Evolutionary conservation across 495 filamentous ascomycete genomes (phyloP), one percentile per base, ranked within the genome.

Genomic region (Penicillium pancosmium): DNA sequence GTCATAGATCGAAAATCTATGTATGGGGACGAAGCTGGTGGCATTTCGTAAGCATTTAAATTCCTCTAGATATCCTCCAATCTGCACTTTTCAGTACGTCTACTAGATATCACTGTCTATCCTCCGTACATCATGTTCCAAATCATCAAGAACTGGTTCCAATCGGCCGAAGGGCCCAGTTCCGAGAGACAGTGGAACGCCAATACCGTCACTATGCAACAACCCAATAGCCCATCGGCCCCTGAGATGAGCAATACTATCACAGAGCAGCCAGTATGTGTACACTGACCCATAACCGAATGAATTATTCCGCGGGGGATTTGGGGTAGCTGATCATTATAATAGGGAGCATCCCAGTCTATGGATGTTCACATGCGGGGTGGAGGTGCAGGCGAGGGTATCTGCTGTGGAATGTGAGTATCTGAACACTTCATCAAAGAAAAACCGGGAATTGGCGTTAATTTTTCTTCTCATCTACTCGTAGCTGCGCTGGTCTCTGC

Each of bases 341-440:
- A 0, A 52, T 31, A 63, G 56, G 56, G 56, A 16, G 27, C 44
- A 13, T 25, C 52, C 38, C 47, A 63, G 34, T 46, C 52, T 15
- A 59, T 56, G 60, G 48, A 41, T 47, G 55, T 63, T 25, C 60
- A 63, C 12, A 48, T 59, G 31, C 60, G 60, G n/a, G 60, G 60
- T 55, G 60, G 60, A 52, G 60, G 60, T 52, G 56, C 47, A 47
- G 60, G 60, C 27, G 60, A 58, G 49, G 57, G 55, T 41, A 27
- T 59, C 23, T 63, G 61, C 61, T 59, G 56, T 12, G 61, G 56
- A 52, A n/a, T 63, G 61, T 63, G 35, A 63, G 61, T 56, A 59
- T 34, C 15, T 7, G 15, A 13, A 18, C 10, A 23, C 46, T 50
- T 18, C 11, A 16, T 16, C 21, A 25, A 19, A 56, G 21, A 13